Evolutionary conservation across 2,329 filamentous ascomycete species (phyloP).

Genomic region (Microcyclospora pomicola): DNA sequence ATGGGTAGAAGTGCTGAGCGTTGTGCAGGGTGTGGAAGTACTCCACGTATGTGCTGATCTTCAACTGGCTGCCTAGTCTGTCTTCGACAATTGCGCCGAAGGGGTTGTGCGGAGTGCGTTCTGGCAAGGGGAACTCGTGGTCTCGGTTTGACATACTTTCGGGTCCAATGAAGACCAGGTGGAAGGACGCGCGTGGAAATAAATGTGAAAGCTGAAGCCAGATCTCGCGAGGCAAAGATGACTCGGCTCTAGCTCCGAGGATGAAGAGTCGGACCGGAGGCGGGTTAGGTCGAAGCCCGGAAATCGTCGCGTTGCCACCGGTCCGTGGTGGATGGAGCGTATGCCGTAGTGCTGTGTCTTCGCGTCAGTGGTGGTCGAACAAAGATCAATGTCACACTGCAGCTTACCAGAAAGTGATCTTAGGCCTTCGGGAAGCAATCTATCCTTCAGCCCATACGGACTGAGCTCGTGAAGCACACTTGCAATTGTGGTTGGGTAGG

Average conservation of each 20-base stretch:
- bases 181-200: constrained; percentile 82
- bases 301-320: constrained; percentile 60
- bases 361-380: background rate
- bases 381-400: too few species aligned
- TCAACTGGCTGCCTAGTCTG: constrained; percentile 73
- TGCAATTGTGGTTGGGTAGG: constrained; percentile 82
- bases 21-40: constrained; percentile 96
- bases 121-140: constrained; percentile 78
- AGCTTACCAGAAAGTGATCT: constrained; percentile 81
- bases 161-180: constrained; percentile 87
- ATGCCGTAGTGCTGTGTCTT: constrained; percentile 70
- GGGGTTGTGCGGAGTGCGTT: constrained; percentile 71
- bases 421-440: constrained; percentile 74
- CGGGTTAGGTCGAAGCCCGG: constrained; percentile 67
- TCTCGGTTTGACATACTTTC: constrained; percentile 94
- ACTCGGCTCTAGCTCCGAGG: constrained; percentile 90
- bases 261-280: constrained; percentile 87
- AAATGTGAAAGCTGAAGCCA: constrained; percentile 92
- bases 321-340: constrained; percentile 76
- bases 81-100: constrained; percentile 93
- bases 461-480: constrained; percentile 90
- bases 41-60: constrained; percentile 94
- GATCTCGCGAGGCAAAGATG: constrained; percentile 80
- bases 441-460: constrained; percentile 71
- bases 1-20: constrained; percentile 79